Evolutionary conservation across 352 stramenopile genomes (phyloP).

Genomic region (Sclerospora graminicola): DNA sequence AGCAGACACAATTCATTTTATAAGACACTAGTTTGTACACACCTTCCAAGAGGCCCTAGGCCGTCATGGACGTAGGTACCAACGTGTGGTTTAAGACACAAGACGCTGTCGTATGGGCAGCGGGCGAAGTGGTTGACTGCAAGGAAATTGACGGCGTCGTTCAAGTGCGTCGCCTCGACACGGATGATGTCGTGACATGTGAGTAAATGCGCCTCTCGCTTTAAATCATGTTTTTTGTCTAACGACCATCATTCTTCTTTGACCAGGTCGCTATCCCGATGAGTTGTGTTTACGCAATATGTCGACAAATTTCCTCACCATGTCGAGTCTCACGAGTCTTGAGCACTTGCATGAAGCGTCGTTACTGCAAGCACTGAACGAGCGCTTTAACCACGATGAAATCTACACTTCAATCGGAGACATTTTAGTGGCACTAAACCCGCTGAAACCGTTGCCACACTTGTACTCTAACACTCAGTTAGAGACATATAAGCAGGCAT

Average conservation of each 20-base stretch:
- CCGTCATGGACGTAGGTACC: conserved; percentile 69
- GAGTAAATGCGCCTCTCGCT: conserved; percentile 1
- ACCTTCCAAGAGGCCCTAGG: not conserved
- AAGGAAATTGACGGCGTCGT: conserved; percentile 40
- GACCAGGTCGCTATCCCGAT: conserved; percentile 18
- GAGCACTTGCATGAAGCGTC: conserved; percentile 79
- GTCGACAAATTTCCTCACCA: conserved; percentile 32
- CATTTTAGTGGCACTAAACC: conserved; percentile 80
- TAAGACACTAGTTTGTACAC: too few relatives aligned
- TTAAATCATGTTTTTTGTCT: not conserved
- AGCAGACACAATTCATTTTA: too few relatives aligned
- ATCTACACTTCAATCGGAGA: conserved; percentile 86
- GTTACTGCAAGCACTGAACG: conserved; percentile 66
- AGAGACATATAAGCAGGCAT: conserved; percentile 58
- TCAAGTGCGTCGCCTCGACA: conserved; percentile 26
- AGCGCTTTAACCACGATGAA: conserved; percentile 59
- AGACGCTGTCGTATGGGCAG: conserved; percentile 47
- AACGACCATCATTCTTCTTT: not conserved
- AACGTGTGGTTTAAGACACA: conserved; percentile 69
- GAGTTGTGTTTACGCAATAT: conserved; percentile 68
- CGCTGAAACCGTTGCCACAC: conserved; percentile 52
- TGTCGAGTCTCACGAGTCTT: conserved; percentile 64
- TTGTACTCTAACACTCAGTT: conserved; percentile 55
- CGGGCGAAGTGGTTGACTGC: conserved; percentile 61
- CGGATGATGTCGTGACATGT: conserved; percentile 32